Evolutionary conservation across 78 protist species (phyloP).

Genomic region (Dictyostelium capitatum): DNA sequence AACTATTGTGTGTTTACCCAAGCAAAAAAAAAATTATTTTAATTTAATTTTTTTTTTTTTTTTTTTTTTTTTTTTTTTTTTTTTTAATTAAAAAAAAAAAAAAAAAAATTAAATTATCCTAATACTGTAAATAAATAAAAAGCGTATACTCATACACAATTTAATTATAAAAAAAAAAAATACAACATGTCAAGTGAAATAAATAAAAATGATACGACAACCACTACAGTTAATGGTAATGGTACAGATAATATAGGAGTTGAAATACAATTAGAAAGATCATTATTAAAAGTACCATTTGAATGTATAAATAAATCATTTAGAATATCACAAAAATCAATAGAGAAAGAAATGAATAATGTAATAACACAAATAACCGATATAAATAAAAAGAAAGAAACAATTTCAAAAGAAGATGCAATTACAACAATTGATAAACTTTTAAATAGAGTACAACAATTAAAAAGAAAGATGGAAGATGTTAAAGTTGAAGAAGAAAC

Average conservation of each 20-base stretch:
- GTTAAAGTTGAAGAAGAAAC: constrained; percentile 56
- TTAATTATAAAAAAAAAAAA: constrained; percentile 1
- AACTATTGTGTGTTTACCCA: no score
- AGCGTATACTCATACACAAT: no score
- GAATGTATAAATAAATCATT: constrained; percentile 77
- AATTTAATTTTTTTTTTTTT: background rate
- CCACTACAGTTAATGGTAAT: background rate
- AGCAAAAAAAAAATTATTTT: no score
- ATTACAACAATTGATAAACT: constrained; percentile 50
- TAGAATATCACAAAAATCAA: constrained; percentile 73
- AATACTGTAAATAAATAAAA: no score
- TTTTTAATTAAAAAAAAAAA: no score
- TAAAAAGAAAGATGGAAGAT: constrained; percentile 84
- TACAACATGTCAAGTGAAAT: background rate
- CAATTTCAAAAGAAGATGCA: constrained; percentile 39
- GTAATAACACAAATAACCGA: constrained; percentile 26
- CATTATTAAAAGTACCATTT: constrained; percentile 74
- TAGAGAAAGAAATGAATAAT: constrained; percentile 82
- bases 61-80: no score
- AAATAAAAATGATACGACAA: background rate
- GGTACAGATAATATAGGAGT: background rate
- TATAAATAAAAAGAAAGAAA: constrained; percentile 15
- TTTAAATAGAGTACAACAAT: constrained; percentile 40
- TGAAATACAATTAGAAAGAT: constrained; percentile 73
- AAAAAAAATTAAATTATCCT: background rate